Conservation (phyloP, 139 green algal species). For the Chlamydomonas asymmetrica region DNA sequence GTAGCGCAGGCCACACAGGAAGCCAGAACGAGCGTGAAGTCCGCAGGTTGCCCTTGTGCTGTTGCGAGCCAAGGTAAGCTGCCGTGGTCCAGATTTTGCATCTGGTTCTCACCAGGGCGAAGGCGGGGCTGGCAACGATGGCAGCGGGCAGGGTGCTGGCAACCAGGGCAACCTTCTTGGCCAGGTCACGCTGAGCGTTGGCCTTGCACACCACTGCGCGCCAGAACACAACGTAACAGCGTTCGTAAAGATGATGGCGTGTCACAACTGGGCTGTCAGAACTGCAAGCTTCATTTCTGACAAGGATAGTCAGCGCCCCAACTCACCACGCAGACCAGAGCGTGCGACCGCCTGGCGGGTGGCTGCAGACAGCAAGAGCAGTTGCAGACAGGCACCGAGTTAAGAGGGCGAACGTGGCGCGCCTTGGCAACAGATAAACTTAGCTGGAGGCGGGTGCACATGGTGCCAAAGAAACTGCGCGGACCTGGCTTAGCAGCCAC, state of each 20-base stretch:
- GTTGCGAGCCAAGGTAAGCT: background rate
- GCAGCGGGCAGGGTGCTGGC: constrained; percentile 40
- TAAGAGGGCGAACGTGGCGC: too few species aligned
- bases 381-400: background rate
- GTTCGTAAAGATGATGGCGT: background rate
- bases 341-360: constrained; percentile 26
- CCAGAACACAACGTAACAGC: background rate
- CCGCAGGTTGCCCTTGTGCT: background rate
- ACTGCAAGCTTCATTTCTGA: too few species aligned
- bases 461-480: background rate
- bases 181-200: constrained; percentile 6
- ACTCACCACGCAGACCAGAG: constrained; percentile 19
- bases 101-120: constrained; percentile 50
- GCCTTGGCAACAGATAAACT: background rate
- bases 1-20: background rate
- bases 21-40: background rate
- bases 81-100: background rate
- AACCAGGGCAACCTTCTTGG: constrained; percentile 47
- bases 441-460: background rate
- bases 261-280: background rate
- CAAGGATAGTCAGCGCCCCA: background rate
- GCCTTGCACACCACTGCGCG: constrained; percentile 51
- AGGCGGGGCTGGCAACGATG: constrained; percentile 53
- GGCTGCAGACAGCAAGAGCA: background rate
- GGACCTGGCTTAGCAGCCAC: constrained; percentile 29